Base-by-base conservation (phyloP, 2,329 filamentous ascomycete species). In the Drechslerella coelobrocha region DNA sequence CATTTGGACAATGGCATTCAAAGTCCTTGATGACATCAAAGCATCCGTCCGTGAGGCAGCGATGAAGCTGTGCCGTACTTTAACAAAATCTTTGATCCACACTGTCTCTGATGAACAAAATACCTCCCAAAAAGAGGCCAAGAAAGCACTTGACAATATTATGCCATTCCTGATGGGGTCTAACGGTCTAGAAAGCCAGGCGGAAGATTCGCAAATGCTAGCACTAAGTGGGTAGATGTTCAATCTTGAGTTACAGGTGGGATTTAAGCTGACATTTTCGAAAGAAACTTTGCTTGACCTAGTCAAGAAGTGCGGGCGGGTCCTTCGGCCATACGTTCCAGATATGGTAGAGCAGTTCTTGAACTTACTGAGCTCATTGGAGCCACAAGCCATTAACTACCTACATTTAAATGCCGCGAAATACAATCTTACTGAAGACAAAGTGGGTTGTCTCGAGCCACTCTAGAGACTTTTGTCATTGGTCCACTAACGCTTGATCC, bases 21-120 rank as follows among this genome's bases (percentile, higher is more conserved):
- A 91, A 76, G 92, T 99, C 0, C 82, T 97, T 4, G 94, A 99
- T 78, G 94, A 99, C 78, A 95, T 97, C 78, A 99, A 99, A 78
- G 89, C 89, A 6, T 92, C 89, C 0, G 94, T 99, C 2, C 85
- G 94, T 55, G 83, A 85, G 34, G 89, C 92, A 0, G 94, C 94
- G 0, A 83, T 92, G 48, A 87, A 88, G 68, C 83, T 99, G 2
- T 96, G 92, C 76, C 88, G 92, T 78, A 86, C 88, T 0, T 83
- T 99, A 34, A 95, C 92, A 0, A 92, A 90, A 56, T 89, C 90
- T 14, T 84, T 97, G 12, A 91, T 95, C 2, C 88, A 92, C 26
- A 73, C 73, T 2, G 68, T 76, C 10, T 73, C 75, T 56, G 74
- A 75, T 9, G 74, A 75, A 56, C 66, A 72, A 2, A 73, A 74